phyloP scores from a whole-genome alignment of 768 basidiomycete species.

The Exsudoporus frostii region DNA sequence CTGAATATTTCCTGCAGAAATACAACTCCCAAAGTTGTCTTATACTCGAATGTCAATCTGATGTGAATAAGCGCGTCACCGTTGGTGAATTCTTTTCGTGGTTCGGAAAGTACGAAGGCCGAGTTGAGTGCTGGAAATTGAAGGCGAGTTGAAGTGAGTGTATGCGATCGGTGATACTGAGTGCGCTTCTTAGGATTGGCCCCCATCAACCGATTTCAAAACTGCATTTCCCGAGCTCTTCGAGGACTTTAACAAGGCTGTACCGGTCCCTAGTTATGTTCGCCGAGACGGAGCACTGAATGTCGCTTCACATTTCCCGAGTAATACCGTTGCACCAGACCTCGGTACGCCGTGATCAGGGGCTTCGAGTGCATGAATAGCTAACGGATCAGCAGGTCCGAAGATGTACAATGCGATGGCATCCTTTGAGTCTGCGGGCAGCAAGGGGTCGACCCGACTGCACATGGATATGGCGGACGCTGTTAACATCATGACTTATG shows the following conservation, averaged over 20 bases:
- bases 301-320: conserved; percentile 85
- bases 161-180: conserved; percentile 3
- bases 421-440: conserved; percentile 59
- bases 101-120: conserved; percentile 68
- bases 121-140: conserved; percentile 65
- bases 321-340: conserved; percentile 75
- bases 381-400: conserved; percentile 53
- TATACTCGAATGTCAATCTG: conserved; percentile 81
- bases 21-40: conserved; percentile 63
- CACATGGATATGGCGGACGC: conserved; percentile 97
- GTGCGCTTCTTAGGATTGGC: conserved; percentile 72
- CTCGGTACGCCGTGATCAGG: conserved; percentile 48
- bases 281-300: conserved; percentile 87
- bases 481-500: conserved; percentile 85
- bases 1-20: conserved; percentile 71
- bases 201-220: conserved; percentile 82
- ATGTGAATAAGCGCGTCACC: conserved; percentile 56
- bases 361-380: background rate
- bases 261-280: conserved; percentile 90
- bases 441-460: conserved; percentile 81
- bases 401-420: conserved; percentile 95
- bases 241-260: conserved; percentile 76
- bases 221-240: conserved; percentile 80
- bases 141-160: conserved; percentile 48
- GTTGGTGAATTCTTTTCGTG: conserved; percentile 76